Evolutionary conservation across 352 stramenopile genomes (phyloP).

Genomic region (Phytophthora lateralis): DNA sequence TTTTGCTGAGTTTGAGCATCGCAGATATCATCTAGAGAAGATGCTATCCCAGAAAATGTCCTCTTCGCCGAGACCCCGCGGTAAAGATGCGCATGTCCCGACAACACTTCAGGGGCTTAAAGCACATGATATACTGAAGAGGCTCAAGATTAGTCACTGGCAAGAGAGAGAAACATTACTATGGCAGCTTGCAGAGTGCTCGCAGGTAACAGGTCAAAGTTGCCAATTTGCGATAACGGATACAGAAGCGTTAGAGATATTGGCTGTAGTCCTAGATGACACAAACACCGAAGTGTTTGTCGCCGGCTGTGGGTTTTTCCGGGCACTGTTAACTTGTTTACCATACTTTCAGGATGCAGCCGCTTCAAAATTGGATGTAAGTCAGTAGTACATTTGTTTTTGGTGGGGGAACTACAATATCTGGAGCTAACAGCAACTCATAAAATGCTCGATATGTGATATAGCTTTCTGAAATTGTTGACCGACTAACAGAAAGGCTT

Average conservation of each 20-base stretch:
- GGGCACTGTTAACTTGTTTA: conserved; percentile 3
- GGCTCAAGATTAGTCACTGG: neutral
- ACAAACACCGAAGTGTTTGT: conserved; percentile 20
- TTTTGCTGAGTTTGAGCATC: conserved; percentile 19
- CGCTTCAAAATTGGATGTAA: conserved; percentile 17
- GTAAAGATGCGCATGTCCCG: neutral
- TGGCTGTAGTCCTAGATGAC: conserved; percentile 15
- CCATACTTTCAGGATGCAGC: conserved; percentile 22
- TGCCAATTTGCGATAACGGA: conserved; percentile 4
- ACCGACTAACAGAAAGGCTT: conserved; percentile 17
- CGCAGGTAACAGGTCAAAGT: neutral
- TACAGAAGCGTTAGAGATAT: conserved; percentile 8
- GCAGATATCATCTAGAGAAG: conserved; percentile 14
- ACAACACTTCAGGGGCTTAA: neutral
- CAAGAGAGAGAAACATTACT: conserved; percentile 16
- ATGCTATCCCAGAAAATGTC: conserved; percentile 9
- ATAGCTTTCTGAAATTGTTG: conserved; percentile 18
- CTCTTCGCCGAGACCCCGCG: neutral
- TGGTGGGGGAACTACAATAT: neutral
- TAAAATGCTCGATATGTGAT: neutral
- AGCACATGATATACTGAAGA: conserved; percentile 1
- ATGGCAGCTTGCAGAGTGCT: conserved; percentile 13
- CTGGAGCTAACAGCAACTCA: neutral
- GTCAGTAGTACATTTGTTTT: neutral
- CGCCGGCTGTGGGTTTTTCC: conserved; percentile 22